phyloP scores from a whole-genome alignment of 2,329 filamentous ascomycete species.

The Fusarium nanum region DNA sequence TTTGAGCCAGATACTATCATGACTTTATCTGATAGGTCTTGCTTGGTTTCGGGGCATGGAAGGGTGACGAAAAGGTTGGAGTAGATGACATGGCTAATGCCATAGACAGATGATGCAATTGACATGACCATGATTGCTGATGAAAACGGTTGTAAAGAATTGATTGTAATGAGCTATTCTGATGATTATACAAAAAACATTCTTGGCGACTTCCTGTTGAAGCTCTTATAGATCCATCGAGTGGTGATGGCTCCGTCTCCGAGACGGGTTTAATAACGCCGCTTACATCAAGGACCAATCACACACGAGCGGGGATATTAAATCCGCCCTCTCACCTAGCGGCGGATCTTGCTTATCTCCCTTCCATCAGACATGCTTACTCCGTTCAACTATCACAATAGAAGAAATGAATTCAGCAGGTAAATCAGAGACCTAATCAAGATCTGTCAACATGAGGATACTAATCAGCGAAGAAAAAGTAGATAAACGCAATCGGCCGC shows the following conservation, averaged over 20 bases:
- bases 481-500: constrained; percentile 51
- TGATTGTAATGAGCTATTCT: not conserved
- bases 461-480: constrained; percentile 22
- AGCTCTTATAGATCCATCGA: not conserved
- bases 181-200: fast-evolving
- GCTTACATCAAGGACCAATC: not conserved
- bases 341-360: constrained; percentile 22
- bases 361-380: not conserved
- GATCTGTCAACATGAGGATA: not conserved
- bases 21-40: constrained; percentile 42
- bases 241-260: not conserved
- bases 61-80: constrained; percentile 42
- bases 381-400: not conserved
- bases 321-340: constrained; percentile 15
- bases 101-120: constrained; percentile 25
- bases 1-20: constrained; percentile 58
- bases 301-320: constrained; percentile 24
- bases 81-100: constrained; percentile 8
- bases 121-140: constrained; percentile 29
- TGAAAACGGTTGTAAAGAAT: fast-evolving
- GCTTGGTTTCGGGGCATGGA: constrained; percentile 36
- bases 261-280: constrained; percentile 32
- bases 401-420: constrained; percentile 6
- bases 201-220: not conserved
- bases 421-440: not conserved